Base-by-base conservation (phyloP, 176 grass and related monocot genomes). In the Poa annua region DNA sequence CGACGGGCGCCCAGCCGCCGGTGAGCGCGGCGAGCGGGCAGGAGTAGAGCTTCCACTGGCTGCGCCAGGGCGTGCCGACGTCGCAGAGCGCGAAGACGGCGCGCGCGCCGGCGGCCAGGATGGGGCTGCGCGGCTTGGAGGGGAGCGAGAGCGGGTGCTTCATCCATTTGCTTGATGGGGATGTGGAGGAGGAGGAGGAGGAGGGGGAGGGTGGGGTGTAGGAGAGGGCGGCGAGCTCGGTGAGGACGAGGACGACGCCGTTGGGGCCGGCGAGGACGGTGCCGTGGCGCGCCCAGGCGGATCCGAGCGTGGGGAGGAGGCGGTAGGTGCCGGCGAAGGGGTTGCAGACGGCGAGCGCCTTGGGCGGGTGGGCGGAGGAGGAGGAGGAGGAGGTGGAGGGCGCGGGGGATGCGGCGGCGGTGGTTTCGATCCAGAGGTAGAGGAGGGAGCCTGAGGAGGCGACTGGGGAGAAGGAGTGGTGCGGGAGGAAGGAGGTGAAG, bases 1-100 rank as follows among this genome's bases (percentile, higher is more conserved):
- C 93, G 0, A 99, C 85, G 20, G 93, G 86, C 26, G 88, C 93
- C 97, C 97, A 99, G 33, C 90, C 90, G 2, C 92, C 86, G 33
- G 91, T 89, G 71, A 96, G 84, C 59, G 14, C 80, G 66, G 75
- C 17, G 1, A 99, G 89, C 44, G 86, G 87, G 89, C 97, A 99
- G 67, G 93, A 95, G 85, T 94, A 99, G 74, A 99, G 91, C 75
- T 95, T 96, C 97, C 97, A 99, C 84, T 96, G 97, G 91, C 84
- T 99, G 55, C 97, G 89, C 97, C 97, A 99, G 11, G 97, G 91
- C 0, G 91, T 90, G 71, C 97, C 97, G 2, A 99, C 93, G 59
- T 99, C 97, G 78, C 93, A 96, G 5, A 99, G 91, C 7, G 97
- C 92, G 81, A 96, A 96, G 45, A 99, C 83, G 77, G 88, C 79